A percentile compares a stretch with the other conserved stretches of the same genome.
Conservation (phyloP, 2,329 filamentous ascomycete species). For the Cercospora berteroae region DNA sequence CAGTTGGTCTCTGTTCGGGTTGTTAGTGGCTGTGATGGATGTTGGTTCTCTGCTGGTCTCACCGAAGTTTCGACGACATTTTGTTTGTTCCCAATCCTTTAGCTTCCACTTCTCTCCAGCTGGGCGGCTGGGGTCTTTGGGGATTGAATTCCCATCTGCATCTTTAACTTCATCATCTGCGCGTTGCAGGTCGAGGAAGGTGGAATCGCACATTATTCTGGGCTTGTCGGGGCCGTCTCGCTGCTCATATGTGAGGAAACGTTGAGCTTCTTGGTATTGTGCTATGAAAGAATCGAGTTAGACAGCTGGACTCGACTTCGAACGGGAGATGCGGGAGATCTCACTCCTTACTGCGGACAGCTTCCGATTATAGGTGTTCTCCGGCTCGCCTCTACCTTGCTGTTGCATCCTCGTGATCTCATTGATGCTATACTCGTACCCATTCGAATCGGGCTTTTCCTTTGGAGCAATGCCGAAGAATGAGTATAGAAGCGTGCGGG, state of each 20-base stretch:
- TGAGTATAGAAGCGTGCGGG: neutral
- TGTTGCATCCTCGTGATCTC: neutral
- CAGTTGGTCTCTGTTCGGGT: neutral
- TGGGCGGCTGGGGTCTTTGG: neutral
- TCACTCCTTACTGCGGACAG: neutral
- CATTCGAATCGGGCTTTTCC: neutral
- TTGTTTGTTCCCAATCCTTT: neutral
- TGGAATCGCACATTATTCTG: neutral
- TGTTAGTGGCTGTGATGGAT: neutral
- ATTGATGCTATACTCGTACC: neutral
- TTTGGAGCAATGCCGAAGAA: neutral
- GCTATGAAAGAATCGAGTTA: neutral
- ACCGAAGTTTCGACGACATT: neutral
- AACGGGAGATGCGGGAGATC: neutral
- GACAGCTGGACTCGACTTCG: neutral
- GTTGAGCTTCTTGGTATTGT: neutral
- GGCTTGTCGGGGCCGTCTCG: neutral
- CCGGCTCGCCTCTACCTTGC: neutral
- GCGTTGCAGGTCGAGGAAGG: neutral
- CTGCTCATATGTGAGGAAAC: neutral
- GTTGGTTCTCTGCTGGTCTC: neutral
- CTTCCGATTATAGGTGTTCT: neutral
- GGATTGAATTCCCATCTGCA: neutral
- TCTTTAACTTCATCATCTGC: neutral
- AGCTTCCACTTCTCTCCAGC: neutral